Evolutionary conservation across 805 yeast species (phyloP).

Genomic region (Metschnikowia kofuensis): DNA sequence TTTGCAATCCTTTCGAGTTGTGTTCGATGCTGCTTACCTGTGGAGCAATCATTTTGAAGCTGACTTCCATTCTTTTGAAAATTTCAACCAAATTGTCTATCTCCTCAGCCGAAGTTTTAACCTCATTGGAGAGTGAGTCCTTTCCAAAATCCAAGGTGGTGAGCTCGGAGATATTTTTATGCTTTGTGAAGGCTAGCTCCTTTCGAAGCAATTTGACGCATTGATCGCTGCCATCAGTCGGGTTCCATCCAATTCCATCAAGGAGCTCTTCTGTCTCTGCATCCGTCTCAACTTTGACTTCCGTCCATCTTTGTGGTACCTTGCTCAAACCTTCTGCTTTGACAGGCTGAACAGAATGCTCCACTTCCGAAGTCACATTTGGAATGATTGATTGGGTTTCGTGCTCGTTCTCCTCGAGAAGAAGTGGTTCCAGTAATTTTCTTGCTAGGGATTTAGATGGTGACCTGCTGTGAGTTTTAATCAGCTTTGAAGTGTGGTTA

Average conservation of each 20-base stretch:
- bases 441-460: conserved; percentile 1
- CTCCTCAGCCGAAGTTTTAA: conserved; percentile 32
- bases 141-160: conserved; percentile 36
- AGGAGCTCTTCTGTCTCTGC: conserved; percentile 62
- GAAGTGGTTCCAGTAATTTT: conserved; percentile 3
- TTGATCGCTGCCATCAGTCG: conserved; percentile 58
- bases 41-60: conserved; percentile 46
- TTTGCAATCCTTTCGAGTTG: conserved; percentile 79
- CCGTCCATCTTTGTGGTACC: conserved; percentile 1
- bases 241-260: conserved; percentile 76
- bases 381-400: not conserved
- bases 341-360: not conserved
- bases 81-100: conserved; percentile 34
- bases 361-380: not conserved
- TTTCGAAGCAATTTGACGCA: conserved; percentile 55
- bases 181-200: conserved; percentile 62
- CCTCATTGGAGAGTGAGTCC: conserved; percentile 30
- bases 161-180: conserved; percentile 52
- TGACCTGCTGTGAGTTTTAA: conserved; percentile 4
- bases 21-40: conserved; percentile 70
- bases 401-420: not conserved
- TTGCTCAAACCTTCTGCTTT: conserved; percentile 1
- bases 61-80: conserved; percentile 40
- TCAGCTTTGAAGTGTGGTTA: not conserved
- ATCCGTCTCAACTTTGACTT: conserved; percentile 28